phyloP scores from a whole-genome alignment of 1,284 basidiomycete species.

The Tremellales sp. region DNA sequence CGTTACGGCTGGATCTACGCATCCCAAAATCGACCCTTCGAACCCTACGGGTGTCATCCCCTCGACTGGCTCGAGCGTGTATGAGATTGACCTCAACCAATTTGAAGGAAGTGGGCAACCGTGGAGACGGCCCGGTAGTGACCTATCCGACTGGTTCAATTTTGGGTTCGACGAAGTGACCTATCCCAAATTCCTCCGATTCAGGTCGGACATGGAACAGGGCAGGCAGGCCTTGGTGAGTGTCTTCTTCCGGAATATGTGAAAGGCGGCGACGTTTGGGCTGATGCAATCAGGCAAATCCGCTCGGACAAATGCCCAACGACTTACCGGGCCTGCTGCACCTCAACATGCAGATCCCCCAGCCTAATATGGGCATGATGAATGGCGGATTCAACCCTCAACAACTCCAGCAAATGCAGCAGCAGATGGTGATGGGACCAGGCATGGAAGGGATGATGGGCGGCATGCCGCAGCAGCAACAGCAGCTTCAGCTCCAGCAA shows the following conservation, averaged over 20 bases:
- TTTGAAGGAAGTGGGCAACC: slow-evolving; percentile 71
- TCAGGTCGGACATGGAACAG: slow-evolving; percentile 72
- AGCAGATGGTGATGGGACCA: slow-evolving; percentile 37
- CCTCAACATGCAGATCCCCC: slow-evolving; percentile 1
- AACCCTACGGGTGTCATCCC: slow-evolving; percentile 56
- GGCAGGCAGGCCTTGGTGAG: slow-evolving; percentile 48
- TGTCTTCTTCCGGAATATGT: not conserved
- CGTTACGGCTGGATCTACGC: slow-evolving; percentile 34
- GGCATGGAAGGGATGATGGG: slow-evolving; percentile 24
- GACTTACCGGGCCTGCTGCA: slow-evolving; percentile 1
- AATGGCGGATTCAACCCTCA: slow-evolving; percentile 9
- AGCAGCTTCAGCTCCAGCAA: slow-evolving; percentile 24
- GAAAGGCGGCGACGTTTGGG: no score
- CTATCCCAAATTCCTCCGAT: slow-evolving; percentile 87
- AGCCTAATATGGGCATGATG: slow-evolving; percentile 3
- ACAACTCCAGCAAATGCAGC: slow-evolving; percentile 24
- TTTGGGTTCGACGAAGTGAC: slow-evolving; percentile 97
- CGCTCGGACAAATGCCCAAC: slow-evolving; percentile 3
- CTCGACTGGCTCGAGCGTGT: slow-evolving; percentile 65
- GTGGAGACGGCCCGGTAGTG: slow-evolving; percentile 88
- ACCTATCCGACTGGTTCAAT: slow-evolving; percentile 98
- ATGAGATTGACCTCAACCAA: slow-evolving; percentile 79
- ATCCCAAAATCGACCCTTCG: slow-evolving; percentile 59
- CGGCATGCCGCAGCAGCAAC: slow-evolving; percentile 3
- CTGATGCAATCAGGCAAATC: slow-evolving; percentile 18